Evolutionary conservation across 495 filamentous ascomycete genomes (phyloP).

Genomic region (Aspergillus baeticus): DNA sequence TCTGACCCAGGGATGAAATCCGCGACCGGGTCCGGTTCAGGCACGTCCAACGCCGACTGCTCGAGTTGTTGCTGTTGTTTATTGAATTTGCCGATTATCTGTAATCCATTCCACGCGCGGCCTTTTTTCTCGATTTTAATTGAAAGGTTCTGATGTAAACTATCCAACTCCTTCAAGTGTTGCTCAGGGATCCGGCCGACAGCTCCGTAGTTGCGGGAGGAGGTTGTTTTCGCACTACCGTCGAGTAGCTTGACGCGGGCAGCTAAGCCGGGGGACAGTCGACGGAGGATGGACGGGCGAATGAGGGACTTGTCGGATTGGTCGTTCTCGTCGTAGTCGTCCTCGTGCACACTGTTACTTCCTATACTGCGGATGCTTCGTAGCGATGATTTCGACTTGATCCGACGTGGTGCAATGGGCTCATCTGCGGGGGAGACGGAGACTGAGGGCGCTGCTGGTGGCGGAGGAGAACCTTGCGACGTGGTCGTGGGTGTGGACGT

Average conservation of each 20-base stretch:
- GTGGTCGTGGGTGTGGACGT: constrained; percentile 31
- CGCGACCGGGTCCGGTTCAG: constrained; percentile 12
- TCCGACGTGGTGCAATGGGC: constrained; percentile 29
- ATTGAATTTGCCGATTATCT: constrained; percentile 12
- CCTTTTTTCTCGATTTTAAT: constrained; percentile 57
- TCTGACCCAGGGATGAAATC: constrained; percentile 3
- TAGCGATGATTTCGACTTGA: constrained; percentile 45
- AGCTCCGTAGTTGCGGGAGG: constrained; percentile 39
- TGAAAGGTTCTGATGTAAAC: constrained; percentile 57
- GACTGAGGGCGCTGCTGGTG: constrained; percentile 28
- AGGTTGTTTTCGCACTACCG: constrained; percentile 49
- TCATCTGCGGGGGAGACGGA: constrained; percentile 33
- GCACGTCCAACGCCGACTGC: constrained; percentile 14
- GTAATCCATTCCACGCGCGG: constrained; percentile 59
- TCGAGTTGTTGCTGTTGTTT: constrained; percentile 16
- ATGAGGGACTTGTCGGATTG: constrained; percentile 30
- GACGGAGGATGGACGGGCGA: constrained; percentile 40
- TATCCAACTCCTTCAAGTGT: constrained; percentile 67
- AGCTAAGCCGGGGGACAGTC: constrained; percentile 67
- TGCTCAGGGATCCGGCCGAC: constrained; percentile 74
- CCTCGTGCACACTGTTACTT: constrained; percentile 37
- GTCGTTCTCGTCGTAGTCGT: constrained; percentile 25
- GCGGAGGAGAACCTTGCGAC: constrained; percentile 22
- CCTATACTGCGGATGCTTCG: constrained; percentile 42
- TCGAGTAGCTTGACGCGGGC: constrained; percentile 75